A percentile compares a stretch with the other conserved stretches of the same genome.
Conservation (phyloP, 306 rosid species). For the Hylodesmum podocarpum region DNA sequence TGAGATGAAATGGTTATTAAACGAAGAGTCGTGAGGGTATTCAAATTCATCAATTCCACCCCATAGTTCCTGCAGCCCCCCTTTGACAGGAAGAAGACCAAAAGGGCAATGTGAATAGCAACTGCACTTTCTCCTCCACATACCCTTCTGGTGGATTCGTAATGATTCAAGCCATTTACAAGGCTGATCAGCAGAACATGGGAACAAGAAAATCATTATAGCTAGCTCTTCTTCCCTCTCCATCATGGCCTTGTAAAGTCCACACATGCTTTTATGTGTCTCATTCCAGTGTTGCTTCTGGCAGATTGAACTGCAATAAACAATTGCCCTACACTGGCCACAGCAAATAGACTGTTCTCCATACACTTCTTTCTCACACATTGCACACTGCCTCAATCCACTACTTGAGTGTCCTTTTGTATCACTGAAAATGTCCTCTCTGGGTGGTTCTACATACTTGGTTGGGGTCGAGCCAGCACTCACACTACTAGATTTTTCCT, state of each 20-base stretch:
- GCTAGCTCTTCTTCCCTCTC: constrained; percentile 73
- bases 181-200: constrained; percentile 60
- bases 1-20: constrained; percentile 51
- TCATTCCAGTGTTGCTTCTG: constrained; percentile 65
- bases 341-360: constrained; percentile 39
- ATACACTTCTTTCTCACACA: constrained; percentile 37
- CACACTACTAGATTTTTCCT: constrained; percentile 29
- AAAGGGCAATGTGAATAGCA: constrained; percentile 61
- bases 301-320: constrained; percentile 57
- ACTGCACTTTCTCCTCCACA: constrained; percentile 69
- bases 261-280: constrained; percentile 51
- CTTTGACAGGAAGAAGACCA: constrained; percentile 65
- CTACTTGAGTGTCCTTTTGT: constrained; percentile 21
- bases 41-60: constrained; percentile 56
- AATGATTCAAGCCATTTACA: constrained; percentile 68
- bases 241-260: constrained; percentile 65
- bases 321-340: constrained; percentile 50
- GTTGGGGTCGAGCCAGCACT: constrained; percentile 39
- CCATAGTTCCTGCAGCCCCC: constrained; percentile 58
- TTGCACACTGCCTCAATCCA: constrained; percentile 36
- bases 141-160: constrained; percentile 58
- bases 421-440: constrained; percentile 28
- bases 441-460: constrained; percentile 31
- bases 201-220: constrained; percentile 54
- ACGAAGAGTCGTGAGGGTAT: constrained; percentile 56